These are phyloP conservation scores for Casaregolazyma suthepensis DNA, from an alignment of 1,139 yeast genomes.

Conservation along the genomic window DNA sequence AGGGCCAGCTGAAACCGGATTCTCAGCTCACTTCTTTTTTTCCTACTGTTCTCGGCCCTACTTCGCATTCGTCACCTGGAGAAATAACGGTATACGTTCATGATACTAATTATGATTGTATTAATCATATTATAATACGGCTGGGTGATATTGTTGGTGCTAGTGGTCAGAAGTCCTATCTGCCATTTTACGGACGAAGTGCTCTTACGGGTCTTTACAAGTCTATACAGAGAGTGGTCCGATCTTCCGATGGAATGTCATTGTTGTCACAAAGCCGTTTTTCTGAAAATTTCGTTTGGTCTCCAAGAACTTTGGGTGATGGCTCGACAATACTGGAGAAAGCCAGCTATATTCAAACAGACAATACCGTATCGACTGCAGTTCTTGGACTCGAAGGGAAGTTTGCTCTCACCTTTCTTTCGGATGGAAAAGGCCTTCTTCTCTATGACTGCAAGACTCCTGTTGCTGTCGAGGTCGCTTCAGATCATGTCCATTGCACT, in stretches of 20 bases:
- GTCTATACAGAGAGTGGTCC: slow-evolving; percentile 59
- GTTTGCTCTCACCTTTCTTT: slow-evolving; percentile 39
- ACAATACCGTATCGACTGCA: slow-evolving; percentile 41
- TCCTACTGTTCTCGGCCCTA: background rate
- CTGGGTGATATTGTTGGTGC: background rate
- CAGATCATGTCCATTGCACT: slow-evolving; percentile 14
- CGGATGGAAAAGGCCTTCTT: slow-evolving; percentile 38
- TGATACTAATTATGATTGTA: slow-evolving; percentile 29
- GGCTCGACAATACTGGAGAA: slow-evolving; percentile 24
- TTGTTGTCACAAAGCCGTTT: slow-evolving; percentile 40
- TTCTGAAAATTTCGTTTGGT: slow-evolving; percentile 33
- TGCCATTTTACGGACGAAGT: background rate
- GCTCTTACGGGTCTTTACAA: slow-evolving; percentile 76
- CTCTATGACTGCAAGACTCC: slow-evolving; percentile 56
- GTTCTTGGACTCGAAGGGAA: slow-evolving; percentile 53
- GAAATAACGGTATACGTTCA: slow-evolving; percentile 37
- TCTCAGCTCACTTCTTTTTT: background rate
- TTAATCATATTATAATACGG: background rate
- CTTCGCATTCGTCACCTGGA: slow-evolving; percentile 12
- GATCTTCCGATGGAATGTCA: slow-evolving; percentile 59
- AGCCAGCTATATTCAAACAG: slow-evolving; percentile 25
- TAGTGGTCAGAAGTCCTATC: background rate
- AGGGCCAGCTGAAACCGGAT: background rate
- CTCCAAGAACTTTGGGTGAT: slow-evolving; percentile 22
- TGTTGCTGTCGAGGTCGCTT: slow-evolving; percentile 19